Conservation (phyloP, 371 early-diverging fungal species). For the Mucor velutinosus region DNA sequence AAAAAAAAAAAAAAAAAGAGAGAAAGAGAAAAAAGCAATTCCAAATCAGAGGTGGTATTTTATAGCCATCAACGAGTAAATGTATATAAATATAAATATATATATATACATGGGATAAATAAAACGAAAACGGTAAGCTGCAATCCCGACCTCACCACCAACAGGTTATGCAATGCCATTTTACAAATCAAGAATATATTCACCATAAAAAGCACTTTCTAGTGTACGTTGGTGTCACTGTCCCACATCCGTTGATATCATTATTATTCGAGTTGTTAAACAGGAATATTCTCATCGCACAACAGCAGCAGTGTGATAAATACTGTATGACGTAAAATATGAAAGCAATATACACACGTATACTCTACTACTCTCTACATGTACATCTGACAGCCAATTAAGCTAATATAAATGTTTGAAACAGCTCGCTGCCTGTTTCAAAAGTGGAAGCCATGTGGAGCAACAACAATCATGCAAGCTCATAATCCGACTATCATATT, state of each 20-base stretch:
- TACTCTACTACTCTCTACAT: too few species aligned
- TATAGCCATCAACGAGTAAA: not conserved
- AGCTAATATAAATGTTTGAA: not conserved
- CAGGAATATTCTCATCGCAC: not conserved
- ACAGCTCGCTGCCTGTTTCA: not conserved
- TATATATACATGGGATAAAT: not conserved
- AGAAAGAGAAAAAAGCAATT: not conserved
- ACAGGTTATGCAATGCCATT: not conserved
- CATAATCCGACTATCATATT: too few species aligned
- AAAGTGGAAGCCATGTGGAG: too few species aligned
- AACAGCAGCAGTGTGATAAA: not conserved
- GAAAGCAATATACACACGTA: not conserved
- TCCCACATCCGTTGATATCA: not conserved
- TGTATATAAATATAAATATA: not conserved
- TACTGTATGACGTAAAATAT: not conserved
- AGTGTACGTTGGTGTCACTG: not conserved
- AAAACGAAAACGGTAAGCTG: not conserved
- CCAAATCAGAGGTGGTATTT: not conserved
- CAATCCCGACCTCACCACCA: not conserved
- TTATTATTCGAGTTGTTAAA: not conserved
- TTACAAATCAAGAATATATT: slow-evolving; percentile 6
- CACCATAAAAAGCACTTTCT: slow-evolving; percentile 2
- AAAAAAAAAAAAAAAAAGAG: not conserved
- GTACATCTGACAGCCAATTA: not conserved
- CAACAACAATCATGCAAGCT: too few species aligned